These are phyloP conservation scores for Cyberlindnera americana DNA, from an alignment of 805 yeast species.

Conservation along the genomic window DNA sequence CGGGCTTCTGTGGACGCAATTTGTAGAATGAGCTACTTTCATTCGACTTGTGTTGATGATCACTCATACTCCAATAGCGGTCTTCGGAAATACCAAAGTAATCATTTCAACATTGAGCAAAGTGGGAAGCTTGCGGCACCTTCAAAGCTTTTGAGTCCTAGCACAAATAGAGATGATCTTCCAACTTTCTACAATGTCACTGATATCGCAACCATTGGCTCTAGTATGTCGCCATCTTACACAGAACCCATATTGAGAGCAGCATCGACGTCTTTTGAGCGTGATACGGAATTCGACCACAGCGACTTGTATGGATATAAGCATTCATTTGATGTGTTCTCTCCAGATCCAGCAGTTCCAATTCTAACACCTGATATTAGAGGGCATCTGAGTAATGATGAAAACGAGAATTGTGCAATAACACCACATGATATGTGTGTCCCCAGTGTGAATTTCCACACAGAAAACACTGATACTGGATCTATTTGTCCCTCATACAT, in stretches of 20 bases:
- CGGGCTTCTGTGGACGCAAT: slow-evolving; percentile 51
- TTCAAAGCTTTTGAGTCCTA: not conserved
- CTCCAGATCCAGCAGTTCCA: slow-evolving; percentile 7
- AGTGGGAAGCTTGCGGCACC: slow-evolving; percentile 14
- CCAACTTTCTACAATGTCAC: slow-evolving; percentile 3
- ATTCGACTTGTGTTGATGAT: slow-evolving; percentile 36
- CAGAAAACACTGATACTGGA: not conserved
- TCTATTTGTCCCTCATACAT: not conserved
- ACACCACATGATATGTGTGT: not conserved
- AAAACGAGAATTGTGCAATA: slow-evolving; percentile 1
- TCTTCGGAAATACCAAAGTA: not conserved
- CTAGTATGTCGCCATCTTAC: slow-evolving; percentile 6
- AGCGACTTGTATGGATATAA: too few species aligned
- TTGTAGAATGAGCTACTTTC: slow-evolving; percentile 52
- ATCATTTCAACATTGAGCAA: slow-evolving; percentile 6
- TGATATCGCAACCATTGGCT: slow-evolving; percentile 7
- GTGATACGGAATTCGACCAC: too few species aligned
- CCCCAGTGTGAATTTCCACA: not conserved
- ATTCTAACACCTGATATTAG: slow-evolving; percentile 11
- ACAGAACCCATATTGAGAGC: slow-evolving; percentile 9
- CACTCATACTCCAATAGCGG: not conserved
- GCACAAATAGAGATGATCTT: not conserved
- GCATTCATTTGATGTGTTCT: slow-evolving; percentile 3
- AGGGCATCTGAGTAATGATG: not conserved
- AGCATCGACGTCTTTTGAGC: too few species aligned